A percentile compares a stretch with the other conserved stretches of the same genome.
These are phyloP conservation scores for Lodderomyces metapsilosis DNA, from an alignment of 1,139 yeast genomes.

Conservation along the genomic window DNA sequence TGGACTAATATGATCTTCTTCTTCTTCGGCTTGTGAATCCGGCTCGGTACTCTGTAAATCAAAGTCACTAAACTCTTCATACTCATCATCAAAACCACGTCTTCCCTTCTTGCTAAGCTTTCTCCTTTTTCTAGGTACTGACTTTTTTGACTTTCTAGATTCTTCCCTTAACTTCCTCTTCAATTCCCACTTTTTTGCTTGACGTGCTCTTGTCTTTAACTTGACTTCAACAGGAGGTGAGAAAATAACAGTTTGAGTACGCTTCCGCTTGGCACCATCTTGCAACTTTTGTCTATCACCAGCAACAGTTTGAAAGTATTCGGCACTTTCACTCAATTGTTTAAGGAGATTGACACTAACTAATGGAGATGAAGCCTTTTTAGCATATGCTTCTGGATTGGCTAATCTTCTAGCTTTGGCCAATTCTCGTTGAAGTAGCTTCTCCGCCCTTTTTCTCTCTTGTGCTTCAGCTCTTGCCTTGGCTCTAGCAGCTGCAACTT, in stretches of 20 bases:
- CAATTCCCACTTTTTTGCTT: slow-evolving; percentile 12
- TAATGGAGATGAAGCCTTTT: slow-evolving; percentile 9
- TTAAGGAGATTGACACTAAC: slow-evolving; percentile 7
- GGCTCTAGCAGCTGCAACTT: slow-evolving; percentile 8
- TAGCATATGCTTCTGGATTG: slow-evolving; percentile 8
- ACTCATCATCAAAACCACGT: slow-evolving; percentile 6
- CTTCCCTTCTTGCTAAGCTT: slow-evolving; percentile 3
- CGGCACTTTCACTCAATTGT: slow-evolving; percentile 27
- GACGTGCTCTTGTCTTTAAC: slow-evolving; percentile 10
- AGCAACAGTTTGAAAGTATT: slow-evolving; percentile 39
- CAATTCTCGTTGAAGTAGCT: not conserved
- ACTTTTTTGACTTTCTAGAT: slow-evolving; percentile 4
- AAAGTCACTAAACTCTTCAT: slow-evolving; percentile 9
- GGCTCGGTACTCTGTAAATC: slow-evolving; percentile 12
- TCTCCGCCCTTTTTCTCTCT: slow-evolving; percentile 5
- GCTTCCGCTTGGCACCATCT: slow-evolving; percentile 33
- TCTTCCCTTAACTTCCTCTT: slow-evolving; percentile 10
- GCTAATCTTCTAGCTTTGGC: slow-evolving; percentile 3
- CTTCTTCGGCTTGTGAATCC: slow-evolving; percentile 16
- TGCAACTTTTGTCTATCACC: slow-evolving; percentile 33
- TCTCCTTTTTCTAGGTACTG: slow-evolving; percentile 2
- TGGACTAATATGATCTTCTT: slow-evolving; percentile 27
- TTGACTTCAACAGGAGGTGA: slow-evolving; percentile 16
- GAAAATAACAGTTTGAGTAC: slow-evolving; percentile 27
- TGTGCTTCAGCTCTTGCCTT: slow-evolving; percentile 4